Evolutionary conservation across 2,329 filamentous ascomycete species (phyloP), one percentile per base, ranked within the genome.

Genomic region (Dactylellina leptospora): DNA sequence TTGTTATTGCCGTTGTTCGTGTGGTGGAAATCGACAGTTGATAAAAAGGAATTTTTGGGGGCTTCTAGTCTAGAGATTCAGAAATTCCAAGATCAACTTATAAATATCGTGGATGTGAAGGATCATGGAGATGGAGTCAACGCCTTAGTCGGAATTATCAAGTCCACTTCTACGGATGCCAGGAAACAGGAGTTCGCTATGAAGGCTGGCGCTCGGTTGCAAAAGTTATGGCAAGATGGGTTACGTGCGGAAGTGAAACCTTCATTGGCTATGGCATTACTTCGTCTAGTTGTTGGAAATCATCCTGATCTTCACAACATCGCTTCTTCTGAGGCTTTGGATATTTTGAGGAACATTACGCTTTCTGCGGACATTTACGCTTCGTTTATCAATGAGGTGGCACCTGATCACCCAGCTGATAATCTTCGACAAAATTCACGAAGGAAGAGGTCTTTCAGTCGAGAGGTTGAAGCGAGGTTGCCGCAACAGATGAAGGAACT

Each of bases 1-100:
- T 83, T 90, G 20, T 81, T 97, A n/a, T 81, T 93, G n/a, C 91
- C 92, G 0, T 80, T 89, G 2, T 82, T 96, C 28, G 83, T 86
- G 63, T 83, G 84, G 77, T 96, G 92, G 91, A 83, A 87, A 23
- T 79, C 81, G 6, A 78, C 90, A 20, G 80, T 81, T 9, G 81
- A 83, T 8, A 81, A 1, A 82, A 88, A 23, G 85, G 85, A 0
- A 76, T 81, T 51, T 5, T 5, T 79, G 82, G 4, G 80, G 83
- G 38, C 44, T 38, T 25, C 75, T 79, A 25, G 78, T 78, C 20
- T 84, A 87, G 76, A 80, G 81, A 73, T 81, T 2, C 71, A 78
- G 6, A 82, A 84, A 11, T 78, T 86, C 11, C 85, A 89, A 71
- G 79, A 82, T 27, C 82, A 83, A 68, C 80, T 87, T 68, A 79